phyloP scores from a whole-genome alignment of 192 early-diverging fungal genomes.

The Fimicolochytrium jonesii region DNA sequence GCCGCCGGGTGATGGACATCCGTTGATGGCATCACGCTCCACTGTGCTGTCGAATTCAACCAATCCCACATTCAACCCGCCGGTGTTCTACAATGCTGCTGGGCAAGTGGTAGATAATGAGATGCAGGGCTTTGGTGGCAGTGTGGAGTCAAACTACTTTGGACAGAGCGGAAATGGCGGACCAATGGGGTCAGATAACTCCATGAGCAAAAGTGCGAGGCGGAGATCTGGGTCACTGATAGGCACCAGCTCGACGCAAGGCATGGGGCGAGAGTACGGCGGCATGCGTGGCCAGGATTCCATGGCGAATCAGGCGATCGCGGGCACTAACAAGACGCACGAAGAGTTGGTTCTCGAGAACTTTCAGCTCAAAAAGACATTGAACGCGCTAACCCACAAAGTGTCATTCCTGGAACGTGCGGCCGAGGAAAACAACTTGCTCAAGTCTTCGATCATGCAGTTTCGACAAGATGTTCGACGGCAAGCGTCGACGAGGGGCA shows the following conservation, averaged over 20 bases:
- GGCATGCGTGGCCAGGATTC: not conserved
- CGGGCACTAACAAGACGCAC: conserved; percentile 37
- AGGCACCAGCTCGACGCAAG: not conserved
- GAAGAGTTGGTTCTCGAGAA: conserved; percentile 70
- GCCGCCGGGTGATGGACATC: not conserved
- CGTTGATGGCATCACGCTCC: not conserved
- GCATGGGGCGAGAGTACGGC: not conserved
- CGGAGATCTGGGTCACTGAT: too few species aligned
- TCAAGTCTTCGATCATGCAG: conserved; percentile 61
- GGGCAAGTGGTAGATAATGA: not conserved
- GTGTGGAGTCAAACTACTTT: conserved; percentile 29
- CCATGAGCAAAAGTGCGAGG: too few species aligned
- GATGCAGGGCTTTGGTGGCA: not conserved
- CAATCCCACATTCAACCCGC: too few species aligned
- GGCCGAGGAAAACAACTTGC: conserved; percentile 55
- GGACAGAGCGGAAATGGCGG: not conserved
- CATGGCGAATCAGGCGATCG: not conserved
- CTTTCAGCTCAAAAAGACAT: conserved; percentile 53
- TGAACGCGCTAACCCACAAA: conserved; percentile 57
- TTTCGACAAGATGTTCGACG: conserved; percentile 56
- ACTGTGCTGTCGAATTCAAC: too few species aligned
- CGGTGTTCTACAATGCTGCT: conserved; percentile 14
- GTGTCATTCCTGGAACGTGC: conserved; percentile 55
- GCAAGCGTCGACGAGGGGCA: conserved; percentile 27
- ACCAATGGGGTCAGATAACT: too few species aligned